Base-by-base conservation (phyloP, 352 stramenopile genomes). In the Pythium brachiatum region DNA sequence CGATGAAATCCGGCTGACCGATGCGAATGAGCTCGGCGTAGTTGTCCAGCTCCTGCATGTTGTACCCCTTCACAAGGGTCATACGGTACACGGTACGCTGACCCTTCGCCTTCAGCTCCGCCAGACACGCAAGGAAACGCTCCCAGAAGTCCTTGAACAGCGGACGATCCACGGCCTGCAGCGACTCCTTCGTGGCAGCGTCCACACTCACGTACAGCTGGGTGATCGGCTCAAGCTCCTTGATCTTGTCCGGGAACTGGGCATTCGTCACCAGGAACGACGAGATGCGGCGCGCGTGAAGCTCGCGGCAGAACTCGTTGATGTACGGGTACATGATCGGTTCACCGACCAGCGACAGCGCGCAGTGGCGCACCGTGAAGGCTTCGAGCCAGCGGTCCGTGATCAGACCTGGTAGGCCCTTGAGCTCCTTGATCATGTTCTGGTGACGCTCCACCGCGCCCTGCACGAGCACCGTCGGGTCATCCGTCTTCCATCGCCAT, bases 191-290 rank as follows among this genome's bases (percentile, higher is more conserved):
- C 5, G 91, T 99, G 6, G 93, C 86, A 6, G 97, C 97, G 69
- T 99, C 97, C 16, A 99, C 90, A 64, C 89, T 98, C n/a, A 99
- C 97, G 73, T 99, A 99, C 29, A 99, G 74, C 72, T 99, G 97
- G 20, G 97, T 99, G 56, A 99, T 97, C 2, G 97, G 97, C 55
- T 96, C 80, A 3, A 99, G 78, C 53, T 83, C 89, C 0, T 83
- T 78, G 72, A 99, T 99, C 44, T 96, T 97, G 62, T 98, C 85
- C 0, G 97, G 97, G 79, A 99, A 99, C 75, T 99, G 97, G 23
- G 96, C 96, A 69, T 99, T 99, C 2, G 96, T 99, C 4, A 99
- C 97, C 32, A 99, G 76, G 80, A 99, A 99, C 7, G 96, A 98
- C 31, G 91, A 98, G 66, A 99, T 99, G 29, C 87, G 70, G 29